phyloP scores from a whole-genome alignment of 2,329 filamentous ascomycete species.

The Penicillium sp. region DNA sequence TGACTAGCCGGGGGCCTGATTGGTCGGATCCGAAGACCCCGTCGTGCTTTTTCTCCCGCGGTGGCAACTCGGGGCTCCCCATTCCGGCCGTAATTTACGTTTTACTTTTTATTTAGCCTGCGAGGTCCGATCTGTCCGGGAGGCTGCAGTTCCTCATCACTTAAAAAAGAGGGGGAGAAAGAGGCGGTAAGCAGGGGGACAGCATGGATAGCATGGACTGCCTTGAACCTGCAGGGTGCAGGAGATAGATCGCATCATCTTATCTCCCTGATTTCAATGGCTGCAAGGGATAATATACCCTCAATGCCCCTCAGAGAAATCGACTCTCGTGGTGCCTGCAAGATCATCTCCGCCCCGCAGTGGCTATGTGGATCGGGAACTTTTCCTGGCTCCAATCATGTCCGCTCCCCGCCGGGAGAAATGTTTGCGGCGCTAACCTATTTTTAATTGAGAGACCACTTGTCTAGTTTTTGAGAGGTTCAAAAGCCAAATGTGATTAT shows the following conservation, averaged over 20 bases:
- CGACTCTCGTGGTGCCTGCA: conserved; percentile 16
- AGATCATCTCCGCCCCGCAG: conserved; percentile 28
- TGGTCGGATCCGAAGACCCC: conserved; percentile 11
- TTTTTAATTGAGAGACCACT: conserved; percentile 8
- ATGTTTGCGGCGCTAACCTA: conserved; percentile 10
- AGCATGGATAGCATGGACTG: conserved; percentile 7
- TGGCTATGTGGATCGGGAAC: conserved; percentile 14
- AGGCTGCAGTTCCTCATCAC: conserved; percentile 5
- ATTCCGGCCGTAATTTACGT: conserved; percentile 9
- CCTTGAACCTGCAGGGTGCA: conserved; percentile 12
- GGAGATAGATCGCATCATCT: conserved; percentile 17
- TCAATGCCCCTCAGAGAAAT: background rate
- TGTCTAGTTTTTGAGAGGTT: background rate
- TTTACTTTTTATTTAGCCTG: background rate
- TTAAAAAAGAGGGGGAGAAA: background rate
- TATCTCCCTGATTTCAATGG: background rate
- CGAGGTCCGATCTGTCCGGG: background rate
- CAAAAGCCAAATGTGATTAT: too few species aligned
- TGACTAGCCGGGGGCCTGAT: conserved; percentile 1
- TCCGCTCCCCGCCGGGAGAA: background rate
- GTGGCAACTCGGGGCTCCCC: conserved; percentile 22
- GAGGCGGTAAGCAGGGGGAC: conserved; percentile 19
- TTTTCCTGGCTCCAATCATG: conserved; percentile 19
- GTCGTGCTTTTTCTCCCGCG: conserved; percentile 8
- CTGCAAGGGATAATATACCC: conserved; percentile 9